Evolutionary conservation across 352 stramenopile genomes (phyloP), one percentile per base, ranked within the genome.

Genomic region (Globisporangium solare): DNA sequence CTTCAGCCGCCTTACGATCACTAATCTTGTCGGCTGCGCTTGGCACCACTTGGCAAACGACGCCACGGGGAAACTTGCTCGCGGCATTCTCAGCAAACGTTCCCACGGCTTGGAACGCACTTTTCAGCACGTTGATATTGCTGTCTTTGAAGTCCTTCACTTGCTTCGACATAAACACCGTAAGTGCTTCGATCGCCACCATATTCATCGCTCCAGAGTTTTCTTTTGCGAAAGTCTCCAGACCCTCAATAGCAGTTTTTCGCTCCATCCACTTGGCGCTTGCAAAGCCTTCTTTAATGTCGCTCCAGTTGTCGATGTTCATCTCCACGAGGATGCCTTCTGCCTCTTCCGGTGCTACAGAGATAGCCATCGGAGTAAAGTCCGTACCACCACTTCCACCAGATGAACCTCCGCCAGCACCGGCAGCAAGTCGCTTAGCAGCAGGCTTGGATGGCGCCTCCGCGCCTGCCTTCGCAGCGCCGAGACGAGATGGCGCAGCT

Each of bases 121-220:
- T 90, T 51, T 88, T 90, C 14, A 95, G 55, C 3, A 94, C 86
- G 51, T 95, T 93, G 57, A 95, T 89, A 58, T 95, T 95, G 64
- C 79, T 93, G 58, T 95, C 86, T 54, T 90, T 92, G 56, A 95
- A 94, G 47, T 89, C 73, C 54, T 94, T 94, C 11, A 91, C 79
- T 66, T 91, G 73, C 37, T 83, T 86, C 20, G 68, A 61, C 51
- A 94, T 39, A 61, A 84, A 90, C 35, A 93, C 50, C 8, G 79
- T 86, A 40, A 95, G 66, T 8, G 83, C 82, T 53, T 95, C 86
- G 42, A 92, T 84, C 14, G 83, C 66, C 27, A 68, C 65, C 55
- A 83, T 72, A 15, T 31, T 85, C 78, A 94, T 83, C 48, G 56
- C 58, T 15, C 53, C 67, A 1, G 74, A 71, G 15, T 89, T 79